phyloP scores from a whole-genome alignment of 768 basidiomycete species.

The Trametopsis cervina region DNA sequence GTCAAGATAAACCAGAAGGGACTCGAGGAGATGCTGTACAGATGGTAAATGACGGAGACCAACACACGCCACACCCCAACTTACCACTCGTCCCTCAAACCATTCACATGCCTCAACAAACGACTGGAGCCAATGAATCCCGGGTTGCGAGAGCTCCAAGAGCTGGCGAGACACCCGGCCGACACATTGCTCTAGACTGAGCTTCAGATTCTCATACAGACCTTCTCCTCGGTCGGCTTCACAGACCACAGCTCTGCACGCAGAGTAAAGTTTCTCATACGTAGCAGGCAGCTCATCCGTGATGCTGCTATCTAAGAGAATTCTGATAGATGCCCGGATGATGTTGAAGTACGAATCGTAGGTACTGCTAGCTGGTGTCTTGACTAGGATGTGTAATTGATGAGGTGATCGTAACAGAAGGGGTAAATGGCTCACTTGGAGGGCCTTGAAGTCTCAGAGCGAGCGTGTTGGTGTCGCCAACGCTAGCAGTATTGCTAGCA shows the following conservation, averaged over 20 bases:
- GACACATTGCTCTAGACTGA: conserved; percentile 55
- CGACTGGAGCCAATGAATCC: conserved; percentile 48
- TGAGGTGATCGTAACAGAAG: no score
- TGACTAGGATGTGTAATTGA: no score
- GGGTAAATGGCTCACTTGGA: conserved; percentile 21
- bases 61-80: conserved; percentile 20
- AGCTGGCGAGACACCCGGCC: conserved; percentile 35
- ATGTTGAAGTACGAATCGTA: conserved; percentile 23
- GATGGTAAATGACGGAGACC: conserved; percentile 1
- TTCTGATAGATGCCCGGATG: conserved; percentile 29
- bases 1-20: conserved; percentile 67
- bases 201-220: conserved; percentile 49
- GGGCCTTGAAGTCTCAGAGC: conserved; percentile 42
- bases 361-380: conserved; percentile 1
- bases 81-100: conserved; percentile 61
- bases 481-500: conserved; percentile 11
- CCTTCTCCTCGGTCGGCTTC: conserved; percentile 47
- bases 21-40: conserved; percentile 47
- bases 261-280: conserved; percentile 48
- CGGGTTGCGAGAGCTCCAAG: conserved; percentile 15
- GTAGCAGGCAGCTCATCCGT: conserved; percentile 35
- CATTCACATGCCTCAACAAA: conserved; percentile 53
- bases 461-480: conserved; percentile 29
- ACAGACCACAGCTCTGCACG: conserved; percentile 50
- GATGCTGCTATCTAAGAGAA: conserved; percentile 32